Conservation (phyloP, 768 basidiomycete species). For the Collybia nuda region DNA sequence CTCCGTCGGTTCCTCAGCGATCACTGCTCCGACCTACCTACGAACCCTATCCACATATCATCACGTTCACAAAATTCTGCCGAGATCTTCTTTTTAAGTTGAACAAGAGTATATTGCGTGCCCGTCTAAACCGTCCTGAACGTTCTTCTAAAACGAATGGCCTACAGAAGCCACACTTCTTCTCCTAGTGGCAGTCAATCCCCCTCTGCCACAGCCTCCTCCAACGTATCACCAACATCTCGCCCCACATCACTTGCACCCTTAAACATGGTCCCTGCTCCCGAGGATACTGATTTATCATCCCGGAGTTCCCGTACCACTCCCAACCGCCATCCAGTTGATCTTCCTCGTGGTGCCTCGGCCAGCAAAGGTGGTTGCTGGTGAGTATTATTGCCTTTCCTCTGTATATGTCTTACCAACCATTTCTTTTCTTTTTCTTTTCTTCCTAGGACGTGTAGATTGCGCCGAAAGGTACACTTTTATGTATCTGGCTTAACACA, state of each 20-base stretch:
- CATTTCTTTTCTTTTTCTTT: constrained; percentile 10
- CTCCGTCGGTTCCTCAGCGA: constrained; percentile 31
- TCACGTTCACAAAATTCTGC: constrained; percentile 35
- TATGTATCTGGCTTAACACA: not conserved
- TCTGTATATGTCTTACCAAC: not conserved
- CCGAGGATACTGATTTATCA: constrained; percentile 20
- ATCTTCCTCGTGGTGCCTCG: constrained; percentile 51
- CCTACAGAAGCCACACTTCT: constrained; percentile 46
- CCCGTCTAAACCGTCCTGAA: constrained; percentile 15
- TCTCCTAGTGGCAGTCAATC: constrained; percentile 51
- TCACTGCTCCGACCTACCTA: constrained; percentile 28
- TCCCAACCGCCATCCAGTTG: constrained; percentile 45
- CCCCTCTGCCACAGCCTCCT: constrained; percentile 40
- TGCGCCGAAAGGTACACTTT: constrained; percentile 71
- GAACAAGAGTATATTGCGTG: constrained; percentile 17
- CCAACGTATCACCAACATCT: constrained; percentile 47
- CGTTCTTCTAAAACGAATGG: constrained; percentile 36
- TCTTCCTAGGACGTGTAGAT: constrained; percentile 70
- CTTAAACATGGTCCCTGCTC: constrained; percentile 36
- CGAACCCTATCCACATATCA: no score
- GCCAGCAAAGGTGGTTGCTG: constrained; percentile 79
- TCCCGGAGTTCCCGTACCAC: constrained; percentile 39
- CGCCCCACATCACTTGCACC: constrained; percentile 30
- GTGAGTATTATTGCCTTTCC: constrained; percentile 40
- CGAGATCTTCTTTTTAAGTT: constrained; percentile 34